Evolutionary conservation across 2,329 filamentous ascomycete species (phyloP), one percentile per base, ranked within the genome.

Genomic region (Calonectria pseudoturangicola): DNA sequence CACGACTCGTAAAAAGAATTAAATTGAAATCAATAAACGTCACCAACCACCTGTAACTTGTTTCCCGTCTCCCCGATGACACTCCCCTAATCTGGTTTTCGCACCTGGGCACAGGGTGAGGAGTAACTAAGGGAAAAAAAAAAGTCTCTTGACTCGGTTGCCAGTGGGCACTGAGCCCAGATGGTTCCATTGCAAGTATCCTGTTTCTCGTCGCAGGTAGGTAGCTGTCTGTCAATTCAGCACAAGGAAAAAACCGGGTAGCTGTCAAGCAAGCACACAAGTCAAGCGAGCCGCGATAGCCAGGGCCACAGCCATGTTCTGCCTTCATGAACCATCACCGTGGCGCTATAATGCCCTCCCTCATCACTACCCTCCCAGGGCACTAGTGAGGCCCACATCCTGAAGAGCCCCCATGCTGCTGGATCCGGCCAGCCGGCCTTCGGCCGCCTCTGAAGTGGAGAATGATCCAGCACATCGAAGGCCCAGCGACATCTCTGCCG

Each of bases 281-380:
- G 71, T 66, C 76, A 76, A 71, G 69, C 68, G 76, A 80, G 78
- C 78, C 78, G 78, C 78, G 77, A 78, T 80, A 80, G 73, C 78
- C 78, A 76, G 70, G 27, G 30, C 68, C 62, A 73, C 56, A 66
- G 50, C 70, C 71, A 74, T 72, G 50, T 54, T 70, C 71, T 70
- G 71, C 70, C 69, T 74, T 74, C 75, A 73, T 65, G 74, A 79
- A 79, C 78, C 63, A 79, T 75, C 72, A 71, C 69, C 67, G 75
- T 74, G 75, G 66, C 74, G 71, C 69, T 74, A 72, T 74, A 67
- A 69, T 47, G 66, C 65, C 66, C 54, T 73, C 68, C 72, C 64
- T 75, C 67, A 58, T 72, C 67, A 47, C 67, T 77, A 70, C 69
- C 60, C 56, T 78, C 73, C 73, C 74, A 75, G 73, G 50, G 70